phyloP scores from a whole-genome alignment of 2,329 filamentous ascomycete species.

The Remersonia thermophila region DNA sequence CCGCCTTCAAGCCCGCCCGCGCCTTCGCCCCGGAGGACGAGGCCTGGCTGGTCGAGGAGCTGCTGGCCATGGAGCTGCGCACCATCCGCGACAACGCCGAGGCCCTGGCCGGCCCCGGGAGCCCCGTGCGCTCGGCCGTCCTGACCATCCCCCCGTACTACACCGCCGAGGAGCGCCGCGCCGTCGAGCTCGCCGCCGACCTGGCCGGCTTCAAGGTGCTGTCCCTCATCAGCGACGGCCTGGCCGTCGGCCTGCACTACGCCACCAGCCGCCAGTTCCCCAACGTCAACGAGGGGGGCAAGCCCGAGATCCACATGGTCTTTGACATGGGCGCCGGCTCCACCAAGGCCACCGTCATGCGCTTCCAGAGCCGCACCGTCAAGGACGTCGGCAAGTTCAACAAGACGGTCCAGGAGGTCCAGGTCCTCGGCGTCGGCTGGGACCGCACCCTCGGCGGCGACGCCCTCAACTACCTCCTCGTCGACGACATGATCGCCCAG shows the following conservation, averaged over 20 bases:
- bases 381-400: constrained; percentile 91
- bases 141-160: constrained; percentile 87
- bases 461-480: constrained; percentile 71
- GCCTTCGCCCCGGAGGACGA: constrained; percentile 50
- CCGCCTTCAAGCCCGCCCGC: constrained; percentile 66
- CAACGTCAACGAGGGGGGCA: constrained; percentile 65
- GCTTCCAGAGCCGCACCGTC: constrained; percentile 76
- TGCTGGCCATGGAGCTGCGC: constrained; percentile 91
- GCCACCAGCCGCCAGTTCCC: constrained; percentile 85
- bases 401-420: constrained; percentile 94
- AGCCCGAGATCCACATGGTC: constrained; percentile 83
- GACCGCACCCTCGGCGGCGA: constrained; percentile 85
- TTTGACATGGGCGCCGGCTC: constrained; percentile 98
- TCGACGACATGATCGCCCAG: constrained; percentile 75
- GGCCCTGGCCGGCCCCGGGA: constrained; percentile 62
- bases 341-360: constrained; percentile 77
- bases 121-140: constrained; percentile 65
- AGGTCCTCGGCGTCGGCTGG: constrained; percentile 76
- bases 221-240: constrained; percentile 72
- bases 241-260: constrained; percentile 91
- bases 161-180: constrained; percentile 78
- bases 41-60: constrained; percentile 72
- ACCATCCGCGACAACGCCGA: constrained; percentile 86
- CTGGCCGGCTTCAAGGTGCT: constrained; percentile 81
- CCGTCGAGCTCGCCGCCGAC: constrained; percentile 71